Conservation (phyloP, 1,284 basidiomycete species). For the Microbotryum silenes-acaulis region DNA sequence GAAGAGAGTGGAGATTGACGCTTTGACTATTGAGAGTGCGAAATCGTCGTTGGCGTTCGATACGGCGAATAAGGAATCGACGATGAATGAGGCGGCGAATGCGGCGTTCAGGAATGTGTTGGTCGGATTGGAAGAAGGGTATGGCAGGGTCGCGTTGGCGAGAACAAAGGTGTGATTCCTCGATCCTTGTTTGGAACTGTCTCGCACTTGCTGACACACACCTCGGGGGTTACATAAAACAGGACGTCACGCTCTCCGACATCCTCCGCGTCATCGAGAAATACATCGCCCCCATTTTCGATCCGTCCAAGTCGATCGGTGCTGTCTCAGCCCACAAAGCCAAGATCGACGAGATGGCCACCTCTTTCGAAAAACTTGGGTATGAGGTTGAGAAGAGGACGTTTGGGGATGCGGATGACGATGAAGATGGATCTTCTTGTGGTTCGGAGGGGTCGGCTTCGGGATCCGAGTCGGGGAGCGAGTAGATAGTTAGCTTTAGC, state of each 20-base stretch:
- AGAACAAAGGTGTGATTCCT: slow-evolving; percentile 49
- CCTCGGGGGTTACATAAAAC: background rate
- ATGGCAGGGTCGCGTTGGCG: slow-evolving; percentile 65
- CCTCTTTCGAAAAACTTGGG: slow-evolving; percentile 58
- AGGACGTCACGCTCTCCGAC: slow-evolving; percentile 67
- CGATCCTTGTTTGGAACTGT: background rate
- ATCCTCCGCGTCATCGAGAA: slow-evolving; percentile 61
- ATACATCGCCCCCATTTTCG: slow-evolving; percentile 82
- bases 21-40: slow-evolving; percentile 78
- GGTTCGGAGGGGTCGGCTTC: slow-evolving; percentile 9
- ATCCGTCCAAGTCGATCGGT: slow-evolving; percentile 64
- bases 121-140: slow-evolving; percentile 64
- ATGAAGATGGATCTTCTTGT: slow-evolving; percentile 37
- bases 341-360: slow-evolving; percentile 65
- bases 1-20: slow-evolving; percentile 54
- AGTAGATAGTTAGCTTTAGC: background rate
- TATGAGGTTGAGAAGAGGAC: slow-evolving; percentile 69
- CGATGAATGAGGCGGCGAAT: slow-evolving; percentile 71
- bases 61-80: slow-evolving; percentile 72
- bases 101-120: slow-evolving; percentile 77
- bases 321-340: slow-evolving; percentile 74
- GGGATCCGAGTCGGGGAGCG: slow-evolving; percentile 8
- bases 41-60: slow-evolving; percentile 84
- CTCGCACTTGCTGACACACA: background rate
- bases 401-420: slow-evolving; percentile 57